phyloP scores from a whole-genome alignment of 208 protist genomes.

The Wallacemonas sp. region DNA sequence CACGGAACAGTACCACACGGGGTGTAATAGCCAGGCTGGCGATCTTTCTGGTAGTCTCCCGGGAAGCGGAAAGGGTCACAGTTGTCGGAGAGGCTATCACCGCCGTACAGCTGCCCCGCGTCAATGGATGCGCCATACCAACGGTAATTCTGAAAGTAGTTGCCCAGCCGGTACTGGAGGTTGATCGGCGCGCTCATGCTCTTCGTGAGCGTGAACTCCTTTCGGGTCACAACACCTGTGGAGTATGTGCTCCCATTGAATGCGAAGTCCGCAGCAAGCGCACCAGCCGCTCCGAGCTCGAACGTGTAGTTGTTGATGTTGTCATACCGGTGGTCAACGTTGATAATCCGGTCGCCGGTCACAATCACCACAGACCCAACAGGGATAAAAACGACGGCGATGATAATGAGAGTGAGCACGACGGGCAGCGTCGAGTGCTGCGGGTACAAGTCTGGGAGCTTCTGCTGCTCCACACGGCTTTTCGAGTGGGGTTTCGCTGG shows the following conservation, averaged over 20 bases:
- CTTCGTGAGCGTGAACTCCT: constrained; percentile 61
- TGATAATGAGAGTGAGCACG: constrained; percentile 90
- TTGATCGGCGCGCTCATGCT: constrained; percentile 92
- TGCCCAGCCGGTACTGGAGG: constrained; percentile 96
- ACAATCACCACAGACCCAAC: constrained; percentile 92
- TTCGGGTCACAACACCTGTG: constrained; percentile 36
- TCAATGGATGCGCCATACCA: constrained; percentile 84
- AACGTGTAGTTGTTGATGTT: constrained; percentile 58
- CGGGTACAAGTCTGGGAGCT: constrained; percentile 93
- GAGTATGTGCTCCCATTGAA: constrained; percentile 45
- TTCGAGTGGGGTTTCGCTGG: constrained; percentile 44
- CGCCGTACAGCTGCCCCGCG: constrained; percentile 60
- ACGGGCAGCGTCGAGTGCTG: constrained; percentile 93
- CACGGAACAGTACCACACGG: constrained; percentile 97
- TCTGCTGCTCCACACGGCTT: constrained; percentile 92
- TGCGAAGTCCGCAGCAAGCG: constrained; percentile 39
- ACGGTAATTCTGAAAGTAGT: constrained; percentile 98
- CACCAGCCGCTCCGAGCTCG: constrained; percentile 22
- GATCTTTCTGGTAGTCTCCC: constrained; percentile 50
- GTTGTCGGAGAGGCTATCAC: constrained; percentile 14
- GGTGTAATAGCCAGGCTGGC: constrained; percentile 70
- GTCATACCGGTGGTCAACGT: constrained; percentile 78
- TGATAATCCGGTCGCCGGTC: constrained; percentile 57
- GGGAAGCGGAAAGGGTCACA: constrained; percentile 65
- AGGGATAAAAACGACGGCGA: constrained; percentile 93